Evolutionary conservation across 192 early-diverging fungal genomes (phyloP).

Genomic region (Radiomyces spectabilis): DNA sequence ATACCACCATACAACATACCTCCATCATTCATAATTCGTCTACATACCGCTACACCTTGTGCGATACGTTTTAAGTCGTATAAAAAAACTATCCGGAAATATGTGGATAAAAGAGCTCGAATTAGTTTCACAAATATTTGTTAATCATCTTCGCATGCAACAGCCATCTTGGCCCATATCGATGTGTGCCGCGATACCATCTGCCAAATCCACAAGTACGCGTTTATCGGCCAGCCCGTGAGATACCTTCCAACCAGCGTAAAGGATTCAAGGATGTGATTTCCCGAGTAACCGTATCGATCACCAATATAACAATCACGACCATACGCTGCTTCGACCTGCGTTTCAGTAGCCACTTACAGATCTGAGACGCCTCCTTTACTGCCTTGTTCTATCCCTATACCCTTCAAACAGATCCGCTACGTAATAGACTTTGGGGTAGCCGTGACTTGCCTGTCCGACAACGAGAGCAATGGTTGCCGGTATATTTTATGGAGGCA

Average conservation of each 20-base stretch:
- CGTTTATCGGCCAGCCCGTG: conserved; percentile 12
- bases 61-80: too few relatives aligned
- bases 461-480: not conserved
- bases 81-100: too few relatives aligned
- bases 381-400: conserved; percentile 8
- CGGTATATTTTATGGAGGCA: not conserved
- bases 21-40: too few relatives aligned
- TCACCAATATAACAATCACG: conserved; percentile 18
- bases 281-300: conserved; percentile 15
- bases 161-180: not conserved
- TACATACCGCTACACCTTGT: too few relatives aligned
- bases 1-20: too few relatives aligned
- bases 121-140: too few relatives aligned
- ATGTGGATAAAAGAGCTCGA: too few relatives aligned
- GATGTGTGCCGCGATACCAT: not conserved
- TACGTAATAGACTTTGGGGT: conserved; percentile 7
- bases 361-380: conserved; percentile 3
- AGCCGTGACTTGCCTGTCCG: not conserved
- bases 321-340: conserved; percentile 18
- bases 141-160: too few relatives aligned
- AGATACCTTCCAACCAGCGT: conserved; percentile 17
- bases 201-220: conserved; percentile 22
- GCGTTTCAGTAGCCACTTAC: conserved; percentile 4
- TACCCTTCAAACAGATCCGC: conserved; percentile 15
- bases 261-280: conserved; percentile 3